A percentile compares a stretch with the other conserved stretches of the same genome.
These are phyloP conservation scores for Ceratobasidium sp. DNA, from an alignment of 1,284 basidiomycete genomes.

Conservation along the genomic window DNA sequence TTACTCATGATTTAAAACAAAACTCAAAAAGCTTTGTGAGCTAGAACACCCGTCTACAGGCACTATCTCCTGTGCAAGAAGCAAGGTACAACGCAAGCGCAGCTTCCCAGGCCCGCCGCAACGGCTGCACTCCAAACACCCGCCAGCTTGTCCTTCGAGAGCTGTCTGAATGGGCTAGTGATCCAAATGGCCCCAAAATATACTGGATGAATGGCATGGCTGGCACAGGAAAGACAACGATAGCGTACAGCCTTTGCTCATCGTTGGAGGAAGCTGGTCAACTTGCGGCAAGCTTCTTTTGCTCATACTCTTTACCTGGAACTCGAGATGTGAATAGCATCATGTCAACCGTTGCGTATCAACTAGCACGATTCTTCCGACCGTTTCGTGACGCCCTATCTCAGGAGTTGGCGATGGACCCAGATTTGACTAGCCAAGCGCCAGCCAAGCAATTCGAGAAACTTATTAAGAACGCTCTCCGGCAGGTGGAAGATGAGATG, in stretches of 20 bases:
- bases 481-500: not conserved
- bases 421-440: not conserved
- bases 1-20: too few species aligned
- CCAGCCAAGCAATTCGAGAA: conserved; percentile 22
- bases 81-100: not conserved
- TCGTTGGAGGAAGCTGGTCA: conserved; percentile 12
- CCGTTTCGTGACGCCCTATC: not conserved
- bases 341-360: conserved; percentile 38
- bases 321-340: conserved; percentile 10
- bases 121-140: conserved; percentile 39
- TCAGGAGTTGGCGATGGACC: not conserved
- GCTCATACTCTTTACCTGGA: conserved; percentile 43
- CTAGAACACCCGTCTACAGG: not conserved
- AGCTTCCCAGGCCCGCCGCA: not conserved
- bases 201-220: conserved; percentile 46
- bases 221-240: conserved; percentile 46
- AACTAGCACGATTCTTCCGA: conserved; percentile 19
- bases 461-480: conserved; percentile 22
- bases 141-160: conserved; percentile 41
- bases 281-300: conserved; percentile 49
- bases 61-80: not conserved
- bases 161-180: conserved; percentile 39
- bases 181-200: conserved; percentile 32
- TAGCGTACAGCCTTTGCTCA: conserved; percentile 45
- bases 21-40: too few species aligned